These are phyloP conservation scores for California macrophylla DNA, from an alignment of 441 rosid species.

Conservation along the genomic window DNA sequence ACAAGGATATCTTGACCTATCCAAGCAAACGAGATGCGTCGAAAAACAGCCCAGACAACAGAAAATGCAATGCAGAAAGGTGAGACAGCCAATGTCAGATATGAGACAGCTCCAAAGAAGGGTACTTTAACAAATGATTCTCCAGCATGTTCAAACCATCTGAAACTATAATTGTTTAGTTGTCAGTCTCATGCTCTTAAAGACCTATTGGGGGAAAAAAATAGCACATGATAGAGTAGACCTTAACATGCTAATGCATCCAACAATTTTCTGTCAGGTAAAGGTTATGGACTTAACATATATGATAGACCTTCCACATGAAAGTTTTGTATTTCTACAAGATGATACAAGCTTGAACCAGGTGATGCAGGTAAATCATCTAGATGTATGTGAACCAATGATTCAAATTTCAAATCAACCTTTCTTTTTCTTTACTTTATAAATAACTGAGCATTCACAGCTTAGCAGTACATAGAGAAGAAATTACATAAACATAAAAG, in stretches of 20 bases:
- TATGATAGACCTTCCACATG: background rate
- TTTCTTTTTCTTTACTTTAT: background rate
- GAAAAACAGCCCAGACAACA: constrained; percentile 64
- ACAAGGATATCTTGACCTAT: constrained; percentile 97
- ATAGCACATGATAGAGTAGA: constrained; percentile 1
- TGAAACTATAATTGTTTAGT: constrained; percentile 41
- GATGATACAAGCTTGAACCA: background rate
- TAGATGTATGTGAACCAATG: background rate
- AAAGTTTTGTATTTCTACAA: background rate
- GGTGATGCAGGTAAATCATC: background rate
- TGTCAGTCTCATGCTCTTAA: constrained; percentile 32
- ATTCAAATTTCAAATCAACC: background rate
- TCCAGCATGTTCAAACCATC: constrained; percentile 69
- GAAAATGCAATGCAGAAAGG: constrained; percentile 94
- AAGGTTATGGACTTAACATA: background rate
- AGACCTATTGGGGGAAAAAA: constrained; percentile 2
- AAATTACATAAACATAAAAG: background rate
- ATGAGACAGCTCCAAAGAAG: constrained; percentile 69
- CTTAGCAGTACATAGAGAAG: background rate
- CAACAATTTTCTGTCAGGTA: background rate
- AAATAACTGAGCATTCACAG: constrained; percentile 3
- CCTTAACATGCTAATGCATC: constrained; percentile 1
- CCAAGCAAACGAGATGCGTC: constrained; percentile 57
- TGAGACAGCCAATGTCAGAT: constrained; percentile 75
- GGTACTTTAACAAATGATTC: constrained; percentile 76